phyloP scores from a whole-genome alignment of 768 basidiomycete genomes.

The Calocera cornea region DNA sequence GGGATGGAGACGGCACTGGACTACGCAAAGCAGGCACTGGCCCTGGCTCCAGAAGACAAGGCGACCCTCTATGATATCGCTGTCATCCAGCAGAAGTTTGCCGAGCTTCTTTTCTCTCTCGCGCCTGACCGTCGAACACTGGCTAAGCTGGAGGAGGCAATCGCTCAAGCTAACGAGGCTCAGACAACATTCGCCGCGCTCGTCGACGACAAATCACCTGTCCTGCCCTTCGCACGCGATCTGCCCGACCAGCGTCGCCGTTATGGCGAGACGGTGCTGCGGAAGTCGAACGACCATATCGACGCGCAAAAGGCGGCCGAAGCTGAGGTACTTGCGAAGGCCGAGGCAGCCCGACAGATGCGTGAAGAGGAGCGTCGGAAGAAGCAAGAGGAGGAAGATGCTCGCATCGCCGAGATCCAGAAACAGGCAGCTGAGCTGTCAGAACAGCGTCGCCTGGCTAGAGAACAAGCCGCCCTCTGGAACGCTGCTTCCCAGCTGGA shows the following conservation, averaged over 20 bases:
- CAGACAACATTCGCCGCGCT: slow-evolving; percentile 78
- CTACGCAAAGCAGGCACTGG: slow-evolving; percentile 78
- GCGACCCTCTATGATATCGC: slow-evolving; percentile 90
- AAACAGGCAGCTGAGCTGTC: slow-evolving; percentile 64
- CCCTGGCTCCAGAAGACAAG: slow-evolving; percentile 76
- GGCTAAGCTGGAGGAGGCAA: slow-evolving; percentile 61
- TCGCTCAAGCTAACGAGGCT: slow-evolving; percentile 70
- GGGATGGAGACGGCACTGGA: slow-evolving; percentile 75
- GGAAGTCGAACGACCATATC: slow-evolving; percentile 69
- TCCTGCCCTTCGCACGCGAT: slow-evolving; percentile 71
- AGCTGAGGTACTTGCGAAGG: slow-evolving; percentile 50
- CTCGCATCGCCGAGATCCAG: slow-evolving; percentile 49
- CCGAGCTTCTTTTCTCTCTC: slow-evolving; percentile 72
- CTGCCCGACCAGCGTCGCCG: slow-evolving; percentile 79
- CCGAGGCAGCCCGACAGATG: slow-evolving; percentile 61
- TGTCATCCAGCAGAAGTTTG: slow-evolving; percentile 94
- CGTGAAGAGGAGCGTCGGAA: slow-evolving; percentile 68
- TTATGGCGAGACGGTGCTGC: slow-evolving; percentile 78
- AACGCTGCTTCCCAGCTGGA: slow-evolving; percentile 51
- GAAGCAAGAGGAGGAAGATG: slow-evolving; percentile 52
- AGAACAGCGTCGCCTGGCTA: slow-evolving; percentile 56
- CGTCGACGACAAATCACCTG: slow-evolving; percentile 51
- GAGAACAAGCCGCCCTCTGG: slow-evolving; percentile 73
- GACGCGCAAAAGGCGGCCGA: slow-evolving; percentile 58
- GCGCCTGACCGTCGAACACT: slow-evolving; percentile 63